A percentile compares a stretch with the other conserved stretches of the same genome.
Evolutionary conservation across 345 rosid species (phyloP).

Genomic region (Lumnitzera littorea): DNA sequence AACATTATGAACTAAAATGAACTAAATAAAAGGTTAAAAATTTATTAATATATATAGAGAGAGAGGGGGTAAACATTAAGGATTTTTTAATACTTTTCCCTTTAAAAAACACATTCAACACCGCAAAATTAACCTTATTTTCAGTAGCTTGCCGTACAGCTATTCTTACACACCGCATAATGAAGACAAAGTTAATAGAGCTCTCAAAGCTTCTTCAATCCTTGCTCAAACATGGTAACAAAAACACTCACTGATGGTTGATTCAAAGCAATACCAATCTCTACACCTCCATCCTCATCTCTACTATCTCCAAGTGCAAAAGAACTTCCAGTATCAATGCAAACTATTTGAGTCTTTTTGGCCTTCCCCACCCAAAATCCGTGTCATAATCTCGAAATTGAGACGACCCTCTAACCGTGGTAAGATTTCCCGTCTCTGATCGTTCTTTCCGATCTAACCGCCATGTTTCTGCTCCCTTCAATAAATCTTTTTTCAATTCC

Average conservation of each 20-base stretch:
- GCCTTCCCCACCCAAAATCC: conserved; percentile 6
- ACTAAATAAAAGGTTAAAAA: too few species aligned
- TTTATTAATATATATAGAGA: too few species aligned
- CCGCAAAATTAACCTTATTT: too few species aligned
- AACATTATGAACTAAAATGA: too few species aligned
- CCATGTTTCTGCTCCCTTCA: background rate
- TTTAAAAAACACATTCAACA: too few species aligned
- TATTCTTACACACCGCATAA: too few species aligned
- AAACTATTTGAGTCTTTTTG: background rate
- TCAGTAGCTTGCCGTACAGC: too few species aligned
- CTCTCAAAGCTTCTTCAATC: background rate
- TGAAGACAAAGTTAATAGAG: background rate
- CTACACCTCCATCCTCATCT: background rate
- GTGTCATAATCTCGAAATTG: background rate
- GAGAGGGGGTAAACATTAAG: too few species aligned
- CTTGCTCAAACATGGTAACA: background rate
- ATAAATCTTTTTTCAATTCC: background rate
- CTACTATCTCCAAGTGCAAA: background rate
- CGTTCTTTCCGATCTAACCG: background rate
- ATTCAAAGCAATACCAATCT: background rate
- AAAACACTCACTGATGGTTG: background rate
- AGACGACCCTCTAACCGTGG: background rate
- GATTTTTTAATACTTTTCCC: too few species aligned
- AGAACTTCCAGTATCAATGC: background rate
- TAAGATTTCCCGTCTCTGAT: background rate